phyloP scores from a whole-genome alignment of 1,284 basidiomycete species.

The Trichosporon faecale region DNA sequence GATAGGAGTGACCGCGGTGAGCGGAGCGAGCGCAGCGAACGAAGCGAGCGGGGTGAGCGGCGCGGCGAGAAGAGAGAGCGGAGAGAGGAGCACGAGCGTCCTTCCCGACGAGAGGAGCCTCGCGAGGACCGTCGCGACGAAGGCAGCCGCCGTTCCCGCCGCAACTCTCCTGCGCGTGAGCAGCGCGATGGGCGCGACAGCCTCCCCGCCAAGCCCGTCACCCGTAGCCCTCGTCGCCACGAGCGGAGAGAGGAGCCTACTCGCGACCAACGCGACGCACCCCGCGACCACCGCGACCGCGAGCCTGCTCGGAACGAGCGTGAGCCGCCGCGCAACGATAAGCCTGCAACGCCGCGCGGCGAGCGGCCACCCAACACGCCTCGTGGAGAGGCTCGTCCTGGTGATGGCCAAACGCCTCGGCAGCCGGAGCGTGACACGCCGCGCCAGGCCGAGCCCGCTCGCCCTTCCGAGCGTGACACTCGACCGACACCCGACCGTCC shows the following conservation, averaged over 20 bases:
- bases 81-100: conserved; percentile 13
- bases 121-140: conserved; percentile 10
- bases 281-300: conserved; percentile 9
- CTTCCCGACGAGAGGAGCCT: background rate
- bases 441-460: background rate
- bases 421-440: background rate
- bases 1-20: conserved; percentile 15
- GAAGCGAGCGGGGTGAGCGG: conserved; percentile 4
- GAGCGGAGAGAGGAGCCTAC: conserved; percentile 13
- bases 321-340: conserved; percentile 3
- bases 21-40: background rate
- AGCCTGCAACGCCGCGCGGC: background rate
- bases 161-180: conserved; percentile 9
- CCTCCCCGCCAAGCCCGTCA: background rate
- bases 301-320: background rate
- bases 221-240: conserved; percentile 2
- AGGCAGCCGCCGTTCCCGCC: background rate
- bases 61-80: background rate
- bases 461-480: background rate
- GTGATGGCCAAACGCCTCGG: conserved; percentile 1
- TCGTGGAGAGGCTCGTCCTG: conserved; percentile 8
- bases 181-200: background rate
- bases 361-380: background rate
- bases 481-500: background rate
- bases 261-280: conserved; percentile 5